Percentiles rank a stretch among this genome's conserved stretches.
Evolutionary conservation across 2,329 filamentous ascomycete genomes (phyloP).

Genomic region (Ploettnerulaceae sp.): DNA sequence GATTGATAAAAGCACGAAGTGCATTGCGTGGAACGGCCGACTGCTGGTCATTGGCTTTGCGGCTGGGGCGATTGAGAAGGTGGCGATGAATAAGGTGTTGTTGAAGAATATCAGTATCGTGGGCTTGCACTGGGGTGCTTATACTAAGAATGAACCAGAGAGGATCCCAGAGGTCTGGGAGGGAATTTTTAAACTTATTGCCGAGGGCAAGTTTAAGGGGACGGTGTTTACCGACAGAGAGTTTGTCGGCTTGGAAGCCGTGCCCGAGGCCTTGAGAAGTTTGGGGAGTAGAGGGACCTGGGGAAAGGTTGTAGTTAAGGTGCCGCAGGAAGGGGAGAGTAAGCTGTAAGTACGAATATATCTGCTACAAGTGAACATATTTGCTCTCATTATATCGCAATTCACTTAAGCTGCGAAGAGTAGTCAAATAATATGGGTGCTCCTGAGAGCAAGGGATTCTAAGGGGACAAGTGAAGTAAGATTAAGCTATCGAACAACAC

Average conservation of each 20-base stretch:
- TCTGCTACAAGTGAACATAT: background rate
- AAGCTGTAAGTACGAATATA: conserved; percentile 48
- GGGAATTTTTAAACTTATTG: conserved; percentile 73
- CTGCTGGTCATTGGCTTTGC: conserved; percentile 88
- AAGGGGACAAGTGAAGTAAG: conserved; percentile 5
- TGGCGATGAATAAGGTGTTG: conserved; percentile 86
- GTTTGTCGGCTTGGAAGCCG: conserved; percentile 75
- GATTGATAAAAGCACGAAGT: conserved; percentile 83
- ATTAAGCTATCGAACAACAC: conserved; percentile 11
- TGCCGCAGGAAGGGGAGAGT: conserved; percentile 62
- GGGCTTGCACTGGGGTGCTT: conserved; percentile 88
- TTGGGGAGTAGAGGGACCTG: conserved; percentile 80
- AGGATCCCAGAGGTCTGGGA: conserved; percentile 72
- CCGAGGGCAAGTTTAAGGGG: conserved; percentile 70
- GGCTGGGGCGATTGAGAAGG: conserved; percentile 79
- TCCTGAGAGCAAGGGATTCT: background rate
- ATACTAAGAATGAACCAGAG: conserved; percentile 66
- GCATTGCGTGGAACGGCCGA: conserved; percentile 87
- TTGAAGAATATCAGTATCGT: conserved; percentile 91
- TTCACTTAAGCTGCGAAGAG: background rate
- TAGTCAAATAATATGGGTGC: background rate
- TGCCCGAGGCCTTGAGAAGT: conserved; percentile 71
- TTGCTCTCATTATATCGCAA: background rate
- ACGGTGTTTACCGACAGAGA: conserved; percentile 79
- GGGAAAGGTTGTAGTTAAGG: conserved; percentile 92